Base-by-base conservation (phyloP, 176 grass and related monocot species). In the Aegilops bicornis region DNA sequence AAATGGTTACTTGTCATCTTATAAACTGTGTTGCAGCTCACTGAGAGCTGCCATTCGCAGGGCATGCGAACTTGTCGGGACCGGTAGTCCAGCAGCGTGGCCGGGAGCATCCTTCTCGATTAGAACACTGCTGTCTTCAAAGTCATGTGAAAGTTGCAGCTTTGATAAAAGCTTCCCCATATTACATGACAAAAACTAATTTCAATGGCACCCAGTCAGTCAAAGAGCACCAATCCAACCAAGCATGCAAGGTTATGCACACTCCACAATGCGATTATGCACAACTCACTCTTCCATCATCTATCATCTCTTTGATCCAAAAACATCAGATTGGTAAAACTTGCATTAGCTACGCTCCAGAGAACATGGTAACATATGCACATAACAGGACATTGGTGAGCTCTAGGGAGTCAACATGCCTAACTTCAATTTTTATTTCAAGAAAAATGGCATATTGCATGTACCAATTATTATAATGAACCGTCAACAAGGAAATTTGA, bases 151-250 rank as follows among this genome's bases (percentile, higher is more conserved):
- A 84, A 91, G 69, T 68, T 66, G 81, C 69, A 87, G 81, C 76
- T 91, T 87, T 83, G 89, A 84, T 60, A 91, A 91, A 87, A 87
- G 89, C 76, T 80, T 87, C 36, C 45, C 82, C 80, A 80, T 80
- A 45, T 84, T 84, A 87, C 89, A 91, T 76, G 89, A 80, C 67
- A 87, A 80, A 83, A 84, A 90, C 84, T 91, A 87, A 50, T 84
- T 80, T 58, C 68, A 87, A 87, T 84, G 81, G 68, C 61, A 91
- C 40, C 67, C 30, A 68, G 89, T 91, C 89, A 90, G 85, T 87
- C 16, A 74, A 79, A 59, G 36, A 87, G 80, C 83, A n/a, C 48
- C 65, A 35, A 73, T 67, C 24, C 1, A 60, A 65, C 69, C 65
- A 87, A 87, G 77, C 77, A 91, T 88, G 82, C 48, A 76, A 77